Percentiles rank a stretch among this genome's conserved stretches.
phyloP scores from a whole-genome alignment of 768 basidiomycete genomes.

The Lentinula detonsa region DNA sequence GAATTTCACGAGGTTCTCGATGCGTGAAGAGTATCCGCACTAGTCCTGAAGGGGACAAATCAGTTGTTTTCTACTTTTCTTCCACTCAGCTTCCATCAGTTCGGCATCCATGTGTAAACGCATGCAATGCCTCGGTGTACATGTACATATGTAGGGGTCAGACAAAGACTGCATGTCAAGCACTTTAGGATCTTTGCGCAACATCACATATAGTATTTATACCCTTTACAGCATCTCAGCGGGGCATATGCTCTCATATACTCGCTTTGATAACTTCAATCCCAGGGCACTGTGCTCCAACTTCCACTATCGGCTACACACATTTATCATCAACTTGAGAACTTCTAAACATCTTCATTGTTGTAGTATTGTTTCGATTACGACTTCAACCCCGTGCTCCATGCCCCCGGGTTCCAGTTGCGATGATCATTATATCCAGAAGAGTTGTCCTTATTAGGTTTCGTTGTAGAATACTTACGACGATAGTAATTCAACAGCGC shows the following conservation, averaged over 20 bases:
- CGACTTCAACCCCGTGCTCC: background rate
- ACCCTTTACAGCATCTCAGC: background rate
- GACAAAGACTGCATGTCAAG: background rate
- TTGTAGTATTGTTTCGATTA: background rate
- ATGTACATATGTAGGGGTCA: background rate
- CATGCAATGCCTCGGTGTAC: background rate
- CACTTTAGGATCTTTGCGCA: background rate
- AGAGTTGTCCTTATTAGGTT: background rate
- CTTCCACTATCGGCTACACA: background rate
- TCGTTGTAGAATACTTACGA: background rate
- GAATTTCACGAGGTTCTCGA: background rate
- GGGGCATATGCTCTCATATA: background rate
- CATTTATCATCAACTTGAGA: background rate
- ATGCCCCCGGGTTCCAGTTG: background rate
- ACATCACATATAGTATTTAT: background rate
- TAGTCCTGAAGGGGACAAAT: conserved; percentile 8
- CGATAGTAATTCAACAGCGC: background rate
- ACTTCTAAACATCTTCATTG: background rate
- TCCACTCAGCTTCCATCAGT: background rate
- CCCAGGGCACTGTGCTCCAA: background rate
- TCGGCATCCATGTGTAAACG: conserved; percentile 2
- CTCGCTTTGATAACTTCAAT: background rate
- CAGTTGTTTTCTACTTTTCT: background rate
- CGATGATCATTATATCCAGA: background rate
- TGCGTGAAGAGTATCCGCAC: background rate